A percentile compares a stretch with the other conserved stretches of the same genome.
These are phyloP conservation scores for Fusarium acutatum DNA, from an alignment of 2,329 filamentous ascomycete species.

Conservation along the genomic window DNA sequence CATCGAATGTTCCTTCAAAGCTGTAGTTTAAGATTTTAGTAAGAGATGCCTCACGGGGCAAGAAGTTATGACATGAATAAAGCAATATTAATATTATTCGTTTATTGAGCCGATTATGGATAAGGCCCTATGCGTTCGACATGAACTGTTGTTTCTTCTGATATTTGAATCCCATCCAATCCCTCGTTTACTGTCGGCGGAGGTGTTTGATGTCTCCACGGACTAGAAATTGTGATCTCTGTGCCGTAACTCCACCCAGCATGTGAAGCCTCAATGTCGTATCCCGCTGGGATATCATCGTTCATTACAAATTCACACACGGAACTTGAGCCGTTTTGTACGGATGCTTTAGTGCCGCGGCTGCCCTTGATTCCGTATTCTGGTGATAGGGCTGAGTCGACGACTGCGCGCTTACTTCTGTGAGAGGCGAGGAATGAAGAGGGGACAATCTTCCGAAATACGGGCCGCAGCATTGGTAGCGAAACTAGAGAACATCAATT, in stretches of 20 bases:
- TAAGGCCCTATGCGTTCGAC: background rate
- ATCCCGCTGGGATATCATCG: slow-evolving; percentile 3
- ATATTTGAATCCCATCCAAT: slow-evolving; percentile 10
- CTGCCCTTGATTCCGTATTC: background rate
- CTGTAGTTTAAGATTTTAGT: background rate
- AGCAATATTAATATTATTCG: background rate
- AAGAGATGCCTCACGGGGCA: background rate
- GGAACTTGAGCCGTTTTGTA: slow-evolving; percentile 9
- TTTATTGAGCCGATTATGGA: background rate
- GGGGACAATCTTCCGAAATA: slow-evolving; percentile 13
- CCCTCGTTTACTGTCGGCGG: background rate
- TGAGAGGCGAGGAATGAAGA: slow-evolving; percentile 13
- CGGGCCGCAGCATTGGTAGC: slow-evolving; percentile 29
- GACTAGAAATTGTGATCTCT: slow-evolving; percentile 13
- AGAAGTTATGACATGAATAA: background rate
- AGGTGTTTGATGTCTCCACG: slow-evolving; percentile 4
- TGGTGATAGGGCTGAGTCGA: background rate
- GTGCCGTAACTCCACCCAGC: slow-evolving; percentile 18
- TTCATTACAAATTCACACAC: slow-evolving; percentile 8
- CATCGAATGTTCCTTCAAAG: slow-evolving; percentile 1
- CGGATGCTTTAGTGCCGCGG: background rate
- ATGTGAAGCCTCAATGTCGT: slow-evolving; percentile 16
- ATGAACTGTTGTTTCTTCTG: slow-evolving; percentile 16
- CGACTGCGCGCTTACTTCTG: background rate
- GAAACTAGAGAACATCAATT: slow-evolving; percentile 6